Base-by-base conservation (phyloP, 305 asterid genomes). In the Plantago coronopus region DNA sequence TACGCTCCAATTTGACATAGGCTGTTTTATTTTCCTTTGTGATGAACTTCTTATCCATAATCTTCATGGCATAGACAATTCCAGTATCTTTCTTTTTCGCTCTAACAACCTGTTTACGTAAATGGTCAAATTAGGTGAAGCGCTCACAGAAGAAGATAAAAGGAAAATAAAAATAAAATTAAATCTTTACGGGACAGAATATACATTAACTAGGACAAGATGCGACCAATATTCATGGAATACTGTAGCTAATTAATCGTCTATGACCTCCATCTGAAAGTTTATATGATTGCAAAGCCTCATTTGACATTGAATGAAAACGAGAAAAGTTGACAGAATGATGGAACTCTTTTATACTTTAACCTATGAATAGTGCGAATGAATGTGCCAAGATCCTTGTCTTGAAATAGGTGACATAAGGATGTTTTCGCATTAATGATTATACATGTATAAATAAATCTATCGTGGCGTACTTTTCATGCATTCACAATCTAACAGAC, bases 1-100 rank as follows among this genome's bases (percentile, higher is more conserved):
- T 90, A 60, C 97, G 94, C 77, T 94, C 99, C 78, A 94, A 78
- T 68, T 94, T 94, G 65, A 94, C 99, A 75, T 94, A 94, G 67
- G 97, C 95, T 15, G 95, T 94, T 82, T 94, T 94, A 64, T 90
- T 94, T 78, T 90, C 99, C 81, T 94, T 94, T 5, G 96, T 90
- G 69, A 94, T 94, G 86, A 94, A 94, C 63, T 87, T 90, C 72
- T 94, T 94, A 74, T 94, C 97, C 99, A 94, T 94, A 75, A 94
- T 87, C 80, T 94, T 94, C 95, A 94, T 81, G 45, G 99, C 99
- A 78, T 90, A 94, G 57, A 90, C 76, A 61, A 60, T 72, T 54
- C 93, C 86, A 0, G 96, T 85, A 77, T 94, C 97, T 79, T 87
- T 94, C 89, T 94, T 94, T 80, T 76, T 90, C 13, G 99, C 99